Conservation (phyloP, 106 monocot genomes). For the Dendrobium huoshanense region DNA sequence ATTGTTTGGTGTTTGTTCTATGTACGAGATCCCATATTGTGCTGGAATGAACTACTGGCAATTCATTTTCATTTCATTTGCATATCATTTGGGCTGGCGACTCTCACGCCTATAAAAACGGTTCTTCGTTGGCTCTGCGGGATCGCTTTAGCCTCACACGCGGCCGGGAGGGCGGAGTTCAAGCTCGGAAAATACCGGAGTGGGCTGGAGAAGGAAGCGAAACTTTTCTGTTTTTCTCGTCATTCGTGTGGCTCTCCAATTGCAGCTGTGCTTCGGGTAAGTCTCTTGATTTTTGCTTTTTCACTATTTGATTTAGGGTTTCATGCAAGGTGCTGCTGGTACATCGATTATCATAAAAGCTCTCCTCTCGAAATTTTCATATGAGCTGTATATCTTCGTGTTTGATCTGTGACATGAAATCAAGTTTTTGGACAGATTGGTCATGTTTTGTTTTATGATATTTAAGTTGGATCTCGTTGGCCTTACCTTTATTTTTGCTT, state of each 20-base stretch:
- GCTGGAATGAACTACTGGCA: neutral
- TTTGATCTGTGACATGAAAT: neutral
- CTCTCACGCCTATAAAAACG: neutral
- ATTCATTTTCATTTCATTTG: neutral
- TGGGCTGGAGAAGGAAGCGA: neutral
- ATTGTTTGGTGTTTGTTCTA: neutral
- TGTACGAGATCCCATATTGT: neutral
- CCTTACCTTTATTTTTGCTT: neutral
- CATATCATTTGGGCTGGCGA: neutral
- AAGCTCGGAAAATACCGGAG: neutral
- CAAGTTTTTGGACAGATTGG: neutral
- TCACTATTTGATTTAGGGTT: neutral
- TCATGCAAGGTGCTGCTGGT: neutral
- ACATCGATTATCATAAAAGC: too few relatives aligned
- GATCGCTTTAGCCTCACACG: slow-evolving; percentile 3
- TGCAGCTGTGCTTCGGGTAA: slow-evolving; percentile 6
- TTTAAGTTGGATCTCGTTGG: neutral
- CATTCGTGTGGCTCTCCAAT: slow-evolving; percentile 2
- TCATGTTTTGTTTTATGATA: neutral
- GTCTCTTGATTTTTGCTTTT: neutral
- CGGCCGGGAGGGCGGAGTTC: neutral
- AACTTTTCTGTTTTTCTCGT: neutral
- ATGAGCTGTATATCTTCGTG: neutral
- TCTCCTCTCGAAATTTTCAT: neutral
- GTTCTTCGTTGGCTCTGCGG: neutral